Percentiles rank a stretch among this genome's conserved stretches.
These are phyloP conservation scores for Lunularia cruciata DNA, from an alignment of 225 moss, liverwort and hornwort genomes.

Conservation along the genomic window DNA sequence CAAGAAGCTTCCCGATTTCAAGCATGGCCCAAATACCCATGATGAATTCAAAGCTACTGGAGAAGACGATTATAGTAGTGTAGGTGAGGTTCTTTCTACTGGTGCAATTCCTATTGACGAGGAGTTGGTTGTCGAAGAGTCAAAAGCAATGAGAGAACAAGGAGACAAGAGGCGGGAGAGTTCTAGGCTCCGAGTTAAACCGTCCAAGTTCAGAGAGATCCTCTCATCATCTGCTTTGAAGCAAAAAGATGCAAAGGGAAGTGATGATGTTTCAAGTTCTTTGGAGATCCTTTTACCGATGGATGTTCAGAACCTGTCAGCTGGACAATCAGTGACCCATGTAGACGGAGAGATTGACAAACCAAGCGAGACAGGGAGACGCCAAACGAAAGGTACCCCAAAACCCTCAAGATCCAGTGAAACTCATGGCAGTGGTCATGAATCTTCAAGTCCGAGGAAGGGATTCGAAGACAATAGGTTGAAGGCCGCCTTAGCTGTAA, in stretches of 20 bases:
- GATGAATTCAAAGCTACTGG: constrained; percentile 22
- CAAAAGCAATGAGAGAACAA: constrained; percentile 33
- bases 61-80: constrained; percentile 22
- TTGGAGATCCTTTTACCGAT: constrained; percentile 44
- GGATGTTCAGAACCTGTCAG: constrained; percentile 26
- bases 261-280: constrained; percentile 33
- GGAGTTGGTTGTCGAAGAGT: constrained; percentile 27
- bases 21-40: constrained; percentile 26
- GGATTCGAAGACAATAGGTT: constrained; percentile 40
- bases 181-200: constrained; percentile 45
- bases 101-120: constrained; percentile 1
- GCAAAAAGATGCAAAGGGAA: constrained; percentile 29
- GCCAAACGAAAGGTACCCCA: constrained; percentile 30
- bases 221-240: constrained; percentile 22
- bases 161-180: constrained; percentile 49
- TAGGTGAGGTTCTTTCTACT: constrained; percentile 12
- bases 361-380: constrained; percentile 20
- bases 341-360: constrained; percentile 37
- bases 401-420: constrained; percentile 29
- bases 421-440: constrained; percentile 18
- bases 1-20: constrained; percentile 23
- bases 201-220: constrained; percentile 50
- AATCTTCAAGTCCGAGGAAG: constrained; percentile 24
- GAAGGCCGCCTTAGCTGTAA: constrained; percentile 41
- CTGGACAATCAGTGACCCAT: constrained; percentile 15